Conservation (phyloP, 495 filamentous ascomycete genomes). For the Monascus purpureus region DNA sequence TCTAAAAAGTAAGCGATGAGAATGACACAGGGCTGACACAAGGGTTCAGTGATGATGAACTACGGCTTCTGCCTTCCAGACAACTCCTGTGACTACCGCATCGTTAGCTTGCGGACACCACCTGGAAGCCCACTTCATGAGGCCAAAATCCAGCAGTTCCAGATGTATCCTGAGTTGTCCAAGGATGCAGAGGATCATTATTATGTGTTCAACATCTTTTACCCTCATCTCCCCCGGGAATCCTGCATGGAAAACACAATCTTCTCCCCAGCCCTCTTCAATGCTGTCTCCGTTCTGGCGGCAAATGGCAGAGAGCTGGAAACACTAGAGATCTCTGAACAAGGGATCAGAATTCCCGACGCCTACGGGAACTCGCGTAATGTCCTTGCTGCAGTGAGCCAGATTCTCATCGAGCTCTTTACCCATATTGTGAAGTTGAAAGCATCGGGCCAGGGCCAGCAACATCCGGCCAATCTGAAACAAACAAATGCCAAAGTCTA, state of each 20-base stretch:
- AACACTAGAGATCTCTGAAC: conserved; percentile 19
- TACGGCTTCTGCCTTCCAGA: conserved; percentile 50
- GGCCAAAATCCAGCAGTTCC: conserved; percentile 18
- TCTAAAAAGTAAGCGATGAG: not conserved
- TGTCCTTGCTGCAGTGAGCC: conserved; percentile 23
- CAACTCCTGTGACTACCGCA: conserved; percentile 43
- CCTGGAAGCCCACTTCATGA: conserved; percentile 26
- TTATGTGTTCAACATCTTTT: conserved; percentile 33
- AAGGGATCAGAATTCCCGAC: conserved; percentile 16
- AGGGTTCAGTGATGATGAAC: conserved; percentile 42
- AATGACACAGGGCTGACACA: not conserved
- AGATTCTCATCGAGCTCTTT: conserved; percentile 30
- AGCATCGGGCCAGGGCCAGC: conserved; percentile 11
- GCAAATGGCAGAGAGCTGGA: conserved; percentile 29
- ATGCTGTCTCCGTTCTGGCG: conserved; percentile 26
- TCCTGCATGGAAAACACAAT: conserved; percentile 28
- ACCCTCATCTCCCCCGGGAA: conserved; percentile 22
- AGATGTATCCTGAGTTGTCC: conserved; percentile 19
- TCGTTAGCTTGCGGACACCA: conserved; percentile 28
- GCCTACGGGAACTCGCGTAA: conserved; percentile 25
- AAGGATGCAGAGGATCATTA: conserved; percentile 25
- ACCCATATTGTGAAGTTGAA: conserved; percentile 24
- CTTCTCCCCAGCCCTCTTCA: conserved; percentile 31
- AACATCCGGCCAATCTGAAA: conserved; percentile 21
- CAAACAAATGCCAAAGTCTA: conserved; percentile 29